A percentile compares a stretch with the other conserved stretches of the same genome.
Conservation (phyloP, 2,329 filamentous ascomycete species). For the Penicillium sp. region DNA sequence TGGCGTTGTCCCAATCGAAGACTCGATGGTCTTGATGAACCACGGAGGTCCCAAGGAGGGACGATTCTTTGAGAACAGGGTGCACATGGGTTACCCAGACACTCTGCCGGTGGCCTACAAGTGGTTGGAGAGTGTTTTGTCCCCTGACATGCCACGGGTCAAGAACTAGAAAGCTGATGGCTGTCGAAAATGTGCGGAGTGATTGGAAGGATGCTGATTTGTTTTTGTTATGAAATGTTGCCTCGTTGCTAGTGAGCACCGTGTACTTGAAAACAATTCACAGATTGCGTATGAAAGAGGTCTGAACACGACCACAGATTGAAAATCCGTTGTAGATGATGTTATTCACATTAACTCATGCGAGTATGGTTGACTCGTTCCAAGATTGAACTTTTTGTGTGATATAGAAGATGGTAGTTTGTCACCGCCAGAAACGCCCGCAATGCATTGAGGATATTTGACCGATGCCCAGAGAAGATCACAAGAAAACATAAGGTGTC, state of each 20-base stretch:
- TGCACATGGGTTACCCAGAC: slow-evolving; percentile 69
- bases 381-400: background rate
- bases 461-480: slow-evolving; percentile 4
- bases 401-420: slow-evolving; percentile 13
- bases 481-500: slow-evolving; percentile 14
- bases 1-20: slow-evolving; percentile 68
- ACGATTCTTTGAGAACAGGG: slow-evolving; percentile 59
- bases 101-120: slow-evolving; percentile 41
- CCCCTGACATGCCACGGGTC: slow-evolving; percentile 11
- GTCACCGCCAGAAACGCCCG: slow-evolving; percentile 27
- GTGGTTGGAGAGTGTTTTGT: slow-evolving; percentile 38
- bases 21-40: slow-evolving; percentile 65
- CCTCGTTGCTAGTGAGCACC: background rate
- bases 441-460: slow-evolving; percentile 28
- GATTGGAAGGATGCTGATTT: background rate
- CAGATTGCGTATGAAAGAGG: background rate
- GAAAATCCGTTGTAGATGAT: background rate
- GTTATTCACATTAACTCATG: background rate
- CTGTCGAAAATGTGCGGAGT: background rate
- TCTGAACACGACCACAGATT: background rate
- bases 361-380: background rate
- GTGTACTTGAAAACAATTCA: background rate
- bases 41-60: slow-evolving; percentile 67
- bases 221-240: background rate
- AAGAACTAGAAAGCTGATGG: slow-evolving; percentile 24